Evolutionary conservation across 805 yeast species (phyloP).

Genomic region (Hemisphaericaspora nanyangensis): DNA sequence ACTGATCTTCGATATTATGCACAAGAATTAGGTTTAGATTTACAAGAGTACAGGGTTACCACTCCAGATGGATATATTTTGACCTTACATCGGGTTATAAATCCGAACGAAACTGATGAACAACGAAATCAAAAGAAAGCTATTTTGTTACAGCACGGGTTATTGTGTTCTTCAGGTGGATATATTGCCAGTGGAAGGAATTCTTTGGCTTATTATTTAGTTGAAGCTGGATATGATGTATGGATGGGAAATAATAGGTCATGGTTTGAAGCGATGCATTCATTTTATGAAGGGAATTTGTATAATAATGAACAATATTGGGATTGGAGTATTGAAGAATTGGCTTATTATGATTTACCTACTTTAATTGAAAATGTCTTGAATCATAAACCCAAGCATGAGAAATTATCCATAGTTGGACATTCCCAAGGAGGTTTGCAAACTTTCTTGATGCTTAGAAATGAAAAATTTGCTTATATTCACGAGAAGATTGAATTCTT

Average conservation of each 20-base stretch:
- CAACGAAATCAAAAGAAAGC: slow-evolving; percentile 48
- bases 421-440: slow-evolving; percentile 97
- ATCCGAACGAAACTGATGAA: slow-evolving; percentile 37
- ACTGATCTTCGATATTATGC: slow-evolving; percentile 66
- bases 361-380: slow-evolving; percentile 63
- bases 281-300: slow-evolving; percentile 26
- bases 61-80: slow-evolving; percentile 81
- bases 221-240: slow-evolving; percentile 66
- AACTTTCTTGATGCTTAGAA: slow-evolving; percentile 63
- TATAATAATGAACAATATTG: slow-evolving; percentile 57
- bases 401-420: slow-evolving; percentile 60
- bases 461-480: slow-evolving; percentile 25
- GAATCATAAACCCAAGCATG: slow-evolving; percentile 32
- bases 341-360: slow-evolving; percentile 77
- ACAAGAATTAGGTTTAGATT: slow-evolving; percentile 52
- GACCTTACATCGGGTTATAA: slow-evolving; percentile 58
- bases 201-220: slow-evolving; percentile 61
- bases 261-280: slow-evolving; percentile 73
- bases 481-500: slow-evolving; percentile 61
- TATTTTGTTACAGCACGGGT: slow-evolving; percentile 76
- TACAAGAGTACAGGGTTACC: slow-evolving; percentile 54
- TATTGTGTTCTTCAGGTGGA: slow-evolving; percentile 83
- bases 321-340: slow-evolving; percentile 90
- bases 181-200: slow-evolving; percentile 79
- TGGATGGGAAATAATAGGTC: slow-evolving; percentile 93